Conservation (phyloP, 257 asterid genomes). For the Nemophila menziesii region DNA sequence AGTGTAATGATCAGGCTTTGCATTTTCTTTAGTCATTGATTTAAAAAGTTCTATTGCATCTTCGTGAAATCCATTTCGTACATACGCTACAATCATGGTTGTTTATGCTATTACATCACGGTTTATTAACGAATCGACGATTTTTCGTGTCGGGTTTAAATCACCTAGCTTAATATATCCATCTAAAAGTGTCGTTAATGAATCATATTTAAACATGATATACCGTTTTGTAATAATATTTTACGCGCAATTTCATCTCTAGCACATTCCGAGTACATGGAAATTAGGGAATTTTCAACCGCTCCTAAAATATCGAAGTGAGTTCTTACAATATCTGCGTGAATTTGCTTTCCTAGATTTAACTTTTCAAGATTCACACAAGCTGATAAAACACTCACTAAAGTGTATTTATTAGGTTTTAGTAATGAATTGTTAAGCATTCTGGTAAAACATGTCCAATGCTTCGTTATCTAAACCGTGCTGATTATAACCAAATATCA, state of each 20-base stretch:
- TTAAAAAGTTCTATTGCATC: constrained; percentile 60
- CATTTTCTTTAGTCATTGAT: constrained; percentile 45
- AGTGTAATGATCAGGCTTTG: constrained; percentile 61
- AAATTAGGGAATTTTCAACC: constrained; percentile 59
- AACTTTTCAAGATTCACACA: constrained; percentile 50
- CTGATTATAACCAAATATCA: constrained; percentile 73
- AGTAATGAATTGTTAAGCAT: constrained; percentile 39
- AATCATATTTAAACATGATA: constrained; percentile 38
- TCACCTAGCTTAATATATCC: constrained; percentile 74
- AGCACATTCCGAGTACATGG: constrained; percentile 74
- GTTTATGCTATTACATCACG: constrained; percentile 90
- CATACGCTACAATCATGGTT: constrained; percentile 77
- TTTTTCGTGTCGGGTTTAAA: constrained; percentile 57
- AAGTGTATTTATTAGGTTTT: constrained; percentile 54
- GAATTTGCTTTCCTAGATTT: constrained; percentile 56
- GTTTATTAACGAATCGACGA: constrained; percentile 47
- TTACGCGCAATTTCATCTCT: constrained; percentile 43
- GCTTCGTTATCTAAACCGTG: constrained; percentile 48
- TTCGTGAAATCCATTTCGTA: constrained; percentile 42
- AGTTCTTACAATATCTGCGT: constrained; percentile 45
- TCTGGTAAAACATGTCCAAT: constrained; percentile 32
- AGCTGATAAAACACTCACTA: constrained; percentile 64
- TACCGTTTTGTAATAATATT: constrained; percentile 25
- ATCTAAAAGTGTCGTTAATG: constrained; percentile 70
- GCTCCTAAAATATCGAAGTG: constrained; percentile 40